Conservation (phyloP, 306 rosid genomes). For the Clitoria ternatea region DNA sequence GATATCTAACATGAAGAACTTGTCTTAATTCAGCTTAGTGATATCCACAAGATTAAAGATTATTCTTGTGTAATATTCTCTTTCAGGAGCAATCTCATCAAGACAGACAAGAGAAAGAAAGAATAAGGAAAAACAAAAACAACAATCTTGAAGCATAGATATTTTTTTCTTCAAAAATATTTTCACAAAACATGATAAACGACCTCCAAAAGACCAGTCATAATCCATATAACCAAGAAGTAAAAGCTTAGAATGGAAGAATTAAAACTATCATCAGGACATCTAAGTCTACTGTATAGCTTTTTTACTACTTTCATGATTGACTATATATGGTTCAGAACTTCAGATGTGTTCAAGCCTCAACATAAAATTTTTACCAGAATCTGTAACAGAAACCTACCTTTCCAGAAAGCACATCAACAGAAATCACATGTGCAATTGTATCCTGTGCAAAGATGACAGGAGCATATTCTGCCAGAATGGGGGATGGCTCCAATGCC, state of each 20-base stretch:
- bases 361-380: neutral
- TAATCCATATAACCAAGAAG: neutral
- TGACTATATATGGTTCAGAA: neutral
- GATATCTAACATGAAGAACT: conserved; percentile 8
- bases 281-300: neutral
- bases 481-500: conserved; percentile 67
- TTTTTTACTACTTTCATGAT: neutral
- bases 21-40: neutral
- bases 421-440: conserved; percentile 80
- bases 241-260: neutral
- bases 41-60: neutral
- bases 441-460: conserved; percentile 98
- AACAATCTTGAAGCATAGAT: neutral
- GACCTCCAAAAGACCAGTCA: neutral
- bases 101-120: neutral
- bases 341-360: too few relatives aligned
- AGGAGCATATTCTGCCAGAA: conserved; percentile 93
- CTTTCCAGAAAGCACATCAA: conserved; percentile 83
- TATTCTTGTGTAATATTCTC: neutral
- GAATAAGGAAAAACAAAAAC: neutral
- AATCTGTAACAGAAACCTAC: conserved; percentile 37
- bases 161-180: neutral
- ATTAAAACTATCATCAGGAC: neutral
- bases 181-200: neutral
- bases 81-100: neutral